Conservation (phyloP, 176 grass and related monocot genomes). For the Rhynchospora tenuis region DNA sequence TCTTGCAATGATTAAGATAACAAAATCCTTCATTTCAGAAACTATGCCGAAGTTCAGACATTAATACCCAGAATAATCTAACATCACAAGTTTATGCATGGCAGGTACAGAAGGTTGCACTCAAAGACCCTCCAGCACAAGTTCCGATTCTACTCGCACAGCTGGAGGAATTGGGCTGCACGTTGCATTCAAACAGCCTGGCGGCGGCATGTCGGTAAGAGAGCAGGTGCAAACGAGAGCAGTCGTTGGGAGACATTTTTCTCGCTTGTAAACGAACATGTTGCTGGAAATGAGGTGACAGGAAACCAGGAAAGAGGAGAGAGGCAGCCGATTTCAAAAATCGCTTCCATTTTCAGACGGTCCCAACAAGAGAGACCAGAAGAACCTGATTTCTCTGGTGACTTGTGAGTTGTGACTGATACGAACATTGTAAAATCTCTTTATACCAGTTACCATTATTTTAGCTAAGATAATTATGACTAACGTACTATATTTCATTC, state of each 20-base stretch:
- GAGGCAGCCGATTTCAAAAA: constrained; percentile 7
- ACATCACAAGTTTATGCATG: not conserved
- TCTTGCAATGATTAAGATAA: not conserved
- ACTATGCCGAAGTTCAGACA: too few relatives aligned
- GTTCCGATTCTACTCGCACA: constrained; percentile 33
- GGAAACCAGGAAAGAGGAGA: not conserved
- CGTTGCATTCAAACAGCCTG: constrained; percentile 37
- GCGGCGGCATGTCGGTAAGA: constrained; percentile 17
- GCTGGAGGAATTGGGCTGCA: constrained; percentile 45
- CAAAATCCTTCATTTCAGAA: not conserved
- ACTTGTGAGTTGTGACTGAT: constrained; percentile 1
- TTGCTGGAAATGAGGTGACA: not conserved
- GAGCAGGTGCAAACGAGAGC: constrained; percentile 1
- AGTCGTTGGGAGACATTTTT: constrained; percentile 32
- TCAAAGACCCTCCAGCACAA: constrained; percentile 38
- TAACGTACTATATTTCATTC: not conserved
- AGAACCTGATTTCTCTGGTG: constrained; percentile 28
- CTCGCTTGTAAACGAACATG: constrained; percentile 12
- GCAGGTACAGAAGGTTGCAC: constrained; percentile 42
- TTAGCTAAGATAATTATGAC: too few relatives aligned
- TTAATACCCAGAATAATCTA: not conserved
- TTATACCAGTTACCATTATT: not conserved
- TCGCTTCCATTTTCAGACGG: constrained; percentile 31
- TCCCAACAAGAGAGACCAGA: constrained; percentile 18
- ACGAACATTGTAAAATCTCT: not conserved